These are phyloP conservation scores for Xylariomycetidae sp. DNA, from an alignment of 2,329 filamentous ascomycete genomes.

Conservation along the genomic window DNA sequence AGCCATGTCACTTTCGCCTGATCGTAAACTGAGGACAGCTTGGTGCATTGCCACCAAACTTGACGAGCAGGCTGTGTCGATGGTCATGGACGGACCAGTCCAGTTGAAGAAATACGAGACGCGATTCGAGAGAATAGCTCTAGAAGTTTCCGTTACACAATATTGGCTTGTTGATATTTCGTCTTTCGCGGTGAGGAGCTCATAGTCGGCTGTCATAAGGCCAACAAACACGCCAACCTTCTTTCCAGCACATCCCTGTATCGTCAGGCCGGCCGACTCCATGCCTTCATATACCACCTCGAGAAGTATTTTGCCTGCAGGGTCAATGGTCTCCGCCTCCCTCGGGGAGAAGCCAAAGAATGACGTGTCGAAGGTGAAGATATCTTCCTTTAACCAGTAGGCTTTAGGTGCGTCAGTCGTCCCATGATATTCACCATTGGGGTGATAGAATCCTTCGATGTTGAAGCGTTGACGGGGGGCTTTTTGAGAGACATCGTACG, in stretches of 20 bases:
- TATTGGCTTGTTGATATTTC: background rate
- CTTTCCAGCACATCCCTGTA: background rate
- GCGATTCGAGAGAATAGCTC: conserved; percentile 14
- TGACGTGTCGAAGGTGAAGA: conserved; percentile 51
- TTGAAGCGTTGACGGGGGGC: background rate
- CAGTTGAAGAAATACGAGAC: conserved; percentile 16
- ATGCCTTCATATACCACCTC: conserved; percentile 62
- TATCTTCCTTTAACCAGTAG: background rate
- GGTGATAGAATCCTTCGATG: background rate
- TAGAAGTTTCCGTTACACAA: background rate
- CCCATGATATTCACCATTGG: background rate
- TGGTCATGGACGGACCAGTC: conserved; percentile 12
- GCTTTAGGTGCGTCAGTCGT: no score
- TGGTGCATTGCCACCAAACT: conserved; percentile 15
- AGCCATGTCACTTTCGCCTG: conserved; percentile 12
- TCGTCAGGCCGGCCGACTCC: background rate
- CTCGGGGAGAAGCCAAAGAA: conserved; percentile 68
- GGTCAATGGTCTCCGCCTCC: conserved; percentile 62
- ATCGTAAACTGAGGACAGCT: conserved; percentile 11
- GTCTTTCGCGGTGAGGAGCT: background rate
- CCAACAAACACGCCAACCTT: background rate
- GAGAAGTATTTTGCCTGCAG: conserved; percentile 60
- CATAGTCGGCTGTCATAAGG: background rate
- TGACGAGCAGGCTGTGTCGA: conserved; percentile 22
- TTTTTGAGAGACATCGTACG: background rate